phyloP scores from a whole-genome alignment of 768 basidiomycete species.

The Kwoniella newhampshirensis region DNA sequence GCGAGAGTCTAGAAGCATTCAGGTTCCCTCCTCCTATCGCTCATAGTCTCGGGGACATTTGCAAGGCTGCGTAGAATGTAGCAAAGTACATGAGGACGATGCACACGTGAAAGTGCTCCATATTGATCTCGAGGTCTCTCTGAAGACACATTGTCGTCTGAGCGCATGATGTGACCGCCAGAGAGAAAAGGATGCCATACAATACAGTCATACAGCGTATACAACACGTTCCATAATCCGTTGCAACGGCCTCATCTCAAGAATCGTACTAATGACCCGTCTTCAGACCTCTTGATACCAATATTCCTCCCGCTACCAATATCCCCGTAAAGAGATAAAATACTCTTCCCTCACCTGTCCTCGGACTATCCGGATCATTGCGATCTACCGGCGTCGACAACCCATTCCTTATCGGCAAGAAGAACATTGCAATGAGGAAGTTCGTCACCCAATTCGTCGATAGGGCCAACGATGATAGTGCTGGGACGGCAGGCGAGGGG shows the following conservation, averaged over 20 bases:
- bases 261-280: background rate
- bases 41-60: slow-evolving; percentile 32
- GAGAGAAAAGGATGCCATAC: too few species aligned
- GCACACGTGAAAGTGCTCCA: too few species aligned
- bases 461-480: slow-evolving; percentile 71
- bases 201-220: too few species aligned
- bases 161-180: too few species aligned
- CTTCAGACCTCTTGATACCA: slow-evolving; percentile 35
- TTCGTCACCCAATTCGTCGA: slow-evolving; percentile 80
- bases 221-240: too few species aligned
- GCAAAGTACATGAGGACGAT: too few species aligned
- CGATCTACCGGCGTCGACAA: slow-evolving; percentile 54
- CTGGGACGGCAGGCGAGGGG: slow-evolving; percentile 74
- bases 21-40: slow-evolving; percentile 41
- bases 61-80: slow-evolving; percentile 3
- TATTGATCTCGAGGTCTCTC: too few species aligned
- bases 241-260: too few species aligned
- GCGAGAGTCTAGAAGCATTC: slow-evolving; percentile 43
- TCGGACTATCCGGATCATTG: slow-evolving; percentile 51
- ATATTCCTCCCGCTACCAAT: slow-evolving; percentile 53
- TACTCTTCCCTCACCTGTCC: slow-evolving; percentile 73
- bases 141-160: too few species aligned
- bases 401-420: slow-evolving; percentile 76
- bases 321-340: slow-evolving; percentile 78
- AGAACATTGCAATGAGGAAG: slow-evolving; percentile 77